phyloP scores from a whole-genome alignment of 2,329 filamentous ascomycete genomes.

The Shiraia sp. region DNA sequence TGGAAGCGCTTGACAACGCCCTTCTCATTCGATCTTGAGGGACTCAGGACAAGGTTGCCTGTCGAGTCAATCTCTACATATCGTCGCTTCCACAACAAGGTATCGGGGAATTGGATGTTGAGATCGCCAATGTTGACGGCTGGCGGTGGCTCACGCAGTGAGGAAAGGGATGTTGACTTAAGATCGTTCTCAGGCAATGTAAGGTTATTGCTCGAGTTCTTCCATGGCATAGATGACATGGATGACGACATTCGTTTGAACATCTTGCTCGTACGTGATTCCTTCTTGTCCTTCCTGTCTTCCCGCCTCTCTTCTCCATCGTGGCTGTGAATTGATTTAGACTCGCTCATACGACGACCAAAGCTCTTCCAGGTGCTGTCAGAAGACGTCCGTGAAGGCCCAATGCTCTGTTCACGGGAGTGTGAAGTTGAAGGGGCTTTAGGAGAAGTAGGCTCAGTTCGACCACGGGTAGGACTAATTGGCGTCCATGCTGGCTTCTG shows the following conservation, averaged over 20 bases:
- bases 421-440: slow-evolving; percentile 35
- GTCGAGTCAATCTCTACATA: slow-evolving; percentile 82
- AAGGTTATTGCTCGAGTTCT: slow-evolving; percentile 49
- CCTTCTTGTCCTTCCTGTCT: slow-evolving; percentile 57
- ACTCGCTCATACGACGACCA: slow-evolving; percentile 44
- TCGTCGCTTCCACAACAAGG: slow-evolving; percentile 92
- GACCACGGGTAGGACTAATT: slow-evolving; percentile 31
- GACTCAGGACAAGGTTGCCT: slow-evolving; percentile 80
- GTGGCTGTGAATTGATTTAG: slow-evolving; percentile 33
- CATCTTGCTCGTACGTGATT: slow-evolving; percentile 62
- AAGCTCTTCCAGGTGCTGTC: slow-evolving; percentile 46
- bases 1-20: slow-evolving; percentile 79
- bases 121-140: slow-evolving; percentile 81
- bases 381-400: slow-evolving; percentile 44
- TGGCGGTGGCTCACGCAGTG: slow-evolving; percentile 51
- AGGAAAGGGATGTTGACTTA: slow-evolving; percentile 28
- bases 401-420: slow-evolving; percentile 33
- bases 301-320: slow-evolving; percentile 46
- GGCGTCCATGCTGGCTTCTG: slow-evolving; percentile 44
- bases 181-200: slow-evolving; percentile 46
- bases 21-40: slow-evolving; percentile 65
- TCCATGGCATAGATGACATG: slow-evolving; percentile 57
- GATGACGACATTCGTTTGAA: slow-evolving; percentile 69
- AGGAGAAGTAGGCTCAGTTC: slow-evolving; percentile 37
- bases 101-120: slow-evolving; percentile 97